These are phyloP conservation scores for Platanus orientalis DNA, from an alignment of 164 flowering plant genomes.

Conservation along the genomic window DNA sequence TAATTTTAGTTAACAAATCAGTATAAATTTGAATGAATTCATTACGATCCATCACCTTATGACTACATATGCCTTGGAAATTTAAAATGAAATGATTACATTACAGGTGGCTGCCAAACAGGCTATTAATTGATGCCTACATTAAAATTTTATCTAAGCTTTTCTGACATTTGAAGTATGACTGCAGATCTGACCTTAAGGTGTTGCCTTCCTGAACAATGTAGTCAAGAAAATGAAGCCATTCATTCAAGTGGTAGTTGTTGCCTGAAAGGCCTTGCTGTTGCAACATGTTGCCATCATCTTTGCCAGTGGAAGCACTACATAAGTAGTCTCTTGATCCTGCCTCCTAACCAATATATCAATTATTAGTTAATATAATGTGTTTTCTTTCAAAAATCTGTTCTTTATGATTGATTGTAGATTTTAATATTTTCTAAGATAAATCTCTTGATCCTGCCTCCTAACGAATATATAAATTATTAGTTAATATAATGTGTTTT, in stretches of 20 bases:
- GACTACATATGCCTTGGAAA: too few species aligned
- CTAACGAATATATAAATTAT: background rate
- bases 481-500: background rate
- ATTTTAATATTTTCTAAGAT: background rate
- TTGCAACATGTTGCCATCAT: slow-evolving; percentile 97
- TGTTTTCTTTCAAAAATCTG: background rate
- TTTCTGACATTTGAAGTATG: background rate
- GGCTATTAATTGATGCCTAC: too few species aligned
- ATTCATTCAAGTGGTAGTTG: slow-evolving; percentile 14
- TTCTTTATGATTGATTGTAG: too few species aligned
- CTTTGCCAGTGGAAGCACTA: slow-evolving; percentile 95
- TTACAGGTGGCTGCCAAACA: too few species aligned
- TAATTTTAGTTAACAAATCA: too few species aligned
- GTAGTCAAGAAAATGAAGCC: slow-evolving; percentile 11
- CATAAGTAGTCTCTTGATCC: slow-evolving; percentile 49
- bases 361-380: background rate
- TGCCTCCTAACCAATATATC: background rate
- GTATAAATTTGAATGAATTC: too few species aligned
- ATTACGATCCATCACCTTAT: too few species aligned
- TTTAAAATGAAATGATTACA: too few species aligned
- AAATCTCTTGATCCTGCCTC: slow-evolving; percentile 7
- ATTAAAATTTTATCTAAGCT: too few species aligned
- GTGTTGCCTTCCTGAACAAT: slow-evolving; percentile 55
- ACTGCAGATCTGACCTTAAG: slow-evolving; percentile 78
- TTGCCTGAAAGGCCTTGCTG: slow-evolving; percentile 59